Base-by-base conservation (phyloP, 2,329 filamentous ascomycete species). In the Diplocarpon rosae region DNA sequence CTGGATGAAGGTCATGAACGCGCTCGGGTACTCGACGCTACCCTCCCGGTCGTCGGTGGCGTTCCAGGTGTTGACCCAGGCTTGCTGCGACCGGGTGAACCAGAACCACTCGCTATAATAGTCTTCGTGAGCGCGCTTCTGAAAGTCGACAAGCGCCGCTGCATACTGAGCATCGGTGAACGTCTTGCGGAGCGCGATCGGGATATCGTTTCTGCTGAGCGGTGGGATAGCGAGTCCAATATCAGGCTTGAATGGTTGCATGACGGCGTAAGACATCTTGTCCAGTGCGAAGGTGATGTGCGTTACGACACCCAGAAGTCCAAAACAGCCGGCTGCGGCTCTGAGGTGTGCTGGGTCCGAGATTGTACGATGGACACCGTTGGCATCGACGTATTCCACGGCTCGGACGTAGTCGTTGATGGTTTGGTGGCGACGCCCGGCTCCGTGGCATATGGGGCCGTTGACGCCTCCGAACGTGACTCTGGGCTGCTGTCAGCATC, bases 81-180 rank as follows among this genome's bases (percentile, higher is more conserved):
- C 62, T 34, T 66, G 59, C 39, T 65, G 60, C 15, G 65, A 64
- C 43, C 68, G 69, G 0, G 69, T 64, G 47, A 71, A 72, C 69
- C 69, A 72, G 51, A 72, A 72, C 66, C 67, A 71, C 50, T 72
- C 69, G 16, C 60, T 56, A 43, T 71, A 71, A 48, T 68, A 71
- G 39, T 65, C 61, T 27, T 66, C 62, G 0, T 54, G 53, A 12
- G 66, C 66, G 2, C 62, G 57, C 1, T 56, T 48, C 46, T 67
- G 61, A 46, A 71, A 72, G 0, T 62, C 57, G 5, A 34, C 49
- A 4, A 63, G 57, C 1, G 67, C 65, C 1, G 50, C 48, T 9
- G 55, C 55, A n/a, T 64, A 58, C 42, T 65, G 53, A 15, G 59
- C 55, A 3, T 56, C 52, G 2, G 60, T 63, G 43, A 61, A 58